Evolutionary conservation across 805 yeast species (phyloP), one percentile per base, ranked within the genome.

Genomic region (Yarrowia bubula): DNA sequence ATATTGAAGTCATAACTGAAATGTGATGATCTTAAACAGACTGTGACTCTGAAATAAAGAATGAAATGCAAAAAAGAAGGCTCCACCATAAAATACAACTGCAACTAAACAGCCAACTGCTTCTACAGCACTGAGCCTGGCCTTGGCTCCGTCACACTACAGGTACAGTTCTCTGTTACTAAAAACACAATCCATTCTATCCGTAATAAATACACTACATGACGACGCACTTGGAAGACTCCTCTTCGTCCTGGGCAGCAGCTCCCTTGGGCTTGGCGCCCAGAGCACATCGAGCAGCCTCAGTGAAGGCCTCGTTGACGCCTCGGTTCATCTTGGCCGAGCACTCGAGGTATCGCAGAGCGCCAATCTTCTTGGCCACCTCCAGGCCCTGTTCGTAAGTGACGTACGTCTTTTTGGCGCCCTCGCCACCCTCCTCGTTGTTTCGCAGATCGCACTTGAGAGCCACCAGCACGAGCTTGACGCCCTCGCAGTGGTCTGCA

Each of bases 261-360:
- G 69, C 68, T 64, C 92, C 93, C 77, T 86, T 90, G 60, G 96
- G 89, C 73, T 85, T 90, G 13, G 96, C 96, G 68, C 89, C 87
- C 70, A 93, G 81, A 1, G 98, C 98, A 73, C 96, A 92, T 75
- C 99, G 86, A 8, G 98, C 97, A 48, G 98, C 99, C 78, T 95
- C 99, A 0, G 98, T 92, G 75, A 95, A 95, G 9, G 98, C 98
- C 78, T 95, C 99, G 73, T 96, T 95, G n/a, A 95, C 99, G 69
- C 99, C 99, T 73, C 96, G 85, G 76, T 92, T 93, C 75, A 88
- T 87, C 80, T 92, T 95, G 7, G 99, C 98, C 32, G 97, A 90
- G 78, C 99, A 95, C 77, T 95, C 99, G 73, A 95, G 81, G 75
- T 95, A 95, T 72, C 98, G 84, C 71, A 92, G 80, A 0, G 99